These are phyloP conservation scores for Saccharomycopsis sp. DNA, from an alignment of 805 yeast genomes.

Conservation along the genomic window DNA sequence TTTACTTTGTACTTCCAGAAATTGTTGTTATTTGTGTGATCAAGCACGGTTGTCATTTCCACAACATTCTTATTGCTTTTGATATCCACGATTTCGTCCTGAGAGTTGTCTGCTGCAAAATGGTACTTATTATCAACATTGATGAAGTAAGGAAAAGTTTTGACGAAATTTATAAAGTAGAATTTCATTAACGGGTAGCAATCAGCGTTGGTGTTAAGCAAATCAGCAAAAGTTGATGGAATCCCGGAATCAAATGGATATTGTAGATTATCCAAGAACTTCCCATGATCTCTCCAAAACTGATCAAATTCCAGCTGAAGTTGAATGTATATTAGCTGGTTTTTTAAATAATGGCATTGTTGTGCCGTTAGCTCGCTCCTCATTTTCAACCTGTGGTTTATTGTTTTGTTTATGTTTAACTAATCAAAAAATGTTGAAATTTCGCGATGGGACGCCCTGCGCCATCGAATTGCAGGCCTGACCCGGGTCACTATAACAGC, in stretches of 20 bases:
- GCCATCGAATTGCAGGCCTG: too few relatives aligned
- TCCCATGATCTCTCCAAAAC: slow-evolving; percentile 54
- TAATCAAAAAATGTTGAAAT: too few relatives aligned
- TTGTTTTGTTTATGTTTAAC: too few relatives aligned
- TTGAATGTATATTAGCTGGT: slow-evolving; percentile 63
- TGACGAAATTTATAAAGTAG: slow-evolving; percentile 55
- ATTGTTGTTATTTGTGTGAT: slow-evolving; percentile 40
- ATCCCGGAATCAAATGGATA: slow-evolving; percentile 50
- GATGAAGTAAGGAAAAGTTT: slow-evolving; percentile 66
- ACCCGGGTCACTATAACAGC: too few relatives aligned
- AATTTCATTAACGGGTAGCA: slow-evolving; percentile 64
- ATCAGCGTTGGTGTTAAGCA: slow-evolving; percentile 23
- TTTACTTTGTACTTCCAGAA: slow-evolving; percentile 82
- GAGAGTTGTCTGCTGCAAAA: slow-evolving; percentile 24
- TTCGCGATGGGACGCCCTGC: too few relatives aligned
- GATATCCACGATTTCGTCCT: background rate
- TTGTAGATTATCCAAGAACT: slow-evolving; percentile 57
- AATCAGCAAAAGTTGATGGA: slow-evolving; percentile 11
- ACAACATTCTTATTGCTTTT: background rate
- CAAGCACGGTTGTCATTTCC: slow-evolving; percentile 11
- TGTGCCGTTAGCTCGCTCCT: slow-evolving; percentile 36
- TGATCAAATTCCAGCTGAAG: slow-evolving; percentile 54
- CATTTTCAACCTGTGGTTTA: too few relatives aligned
- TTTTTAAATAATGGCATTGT: slow-evolving; percentile 83
- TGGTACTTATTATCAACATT: slow-evolving; percentile 10